These are phyloP conservation scores for Xylariaceae sp. DNA, from an alignment of 2,329 filamentous ascomycete genomes.

Conservation along the genomic window DNA sequence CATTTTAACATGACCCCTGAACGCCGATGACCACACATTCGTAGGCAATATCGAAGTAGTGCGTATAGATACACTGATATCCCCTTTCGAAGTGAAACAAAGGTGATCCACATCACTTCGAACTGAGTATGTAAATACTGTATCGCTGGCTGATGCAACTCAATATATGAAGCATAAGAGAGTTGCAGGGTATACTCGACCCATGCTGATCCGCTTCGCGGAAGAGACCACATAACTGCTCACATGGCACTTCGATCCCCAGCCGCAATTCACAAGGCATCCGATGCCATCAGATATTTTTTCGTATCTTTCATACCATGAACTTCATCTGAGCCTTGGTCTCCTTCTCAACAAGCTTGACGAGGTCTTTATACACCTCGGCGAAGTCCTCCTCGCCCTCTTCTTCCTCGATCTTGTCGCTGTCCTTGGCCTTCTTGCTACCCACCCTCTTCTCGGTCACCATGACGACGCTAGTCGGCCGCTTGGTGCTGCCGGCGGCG, in stretches of 20 bases:
- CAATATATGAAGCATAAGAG: not conserved
- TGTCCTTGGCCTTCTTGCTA: constrained; percentile 47
- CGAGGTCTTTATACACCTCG: constrained; percentile 68
- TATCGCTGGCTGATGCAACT: not conserved
- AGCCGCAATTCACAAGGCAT: not conserved
- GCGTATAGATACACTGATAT: constrained; percentile 29
- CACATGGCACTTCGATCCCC: not conserved
- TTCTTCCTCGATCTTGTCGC: constrained; percentile 55
- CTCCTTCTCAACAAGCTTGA: constrained; percentile 73
- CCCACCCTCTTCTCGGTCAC: constrained; percentile 63
- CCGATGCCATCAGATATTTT: not conserved
- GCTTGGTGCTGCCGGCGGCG: constrained; percentile 91
- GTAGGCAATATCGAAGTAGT: constrained; percentile 33
- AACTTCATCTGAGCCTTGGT: constrained; percentile 56
- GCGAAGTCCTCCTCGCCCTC: constrained; percentile 65
- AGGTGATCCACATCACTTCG: not conserved
- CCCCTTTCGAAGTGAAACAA: not conserved
- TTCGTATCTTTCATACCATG: constrained; percentile 45
- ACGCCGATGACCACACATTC: constrained; percentile 34
- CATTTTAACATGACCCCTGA: constrained; percentile 30
- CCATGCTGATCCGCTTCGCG: not conserved
- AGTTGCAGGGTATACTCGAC: not conserved
- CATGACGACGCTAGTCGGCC: constrained; percentile 97
- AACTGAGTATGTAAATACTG: not conserved
- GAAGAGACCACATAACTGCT: not conserved